Evolutionary conservation across 768 basidiomycete species (phyloP), one percentile per base, ranked within the genome.

Genomic region (Serendipita sp.): DNA sequence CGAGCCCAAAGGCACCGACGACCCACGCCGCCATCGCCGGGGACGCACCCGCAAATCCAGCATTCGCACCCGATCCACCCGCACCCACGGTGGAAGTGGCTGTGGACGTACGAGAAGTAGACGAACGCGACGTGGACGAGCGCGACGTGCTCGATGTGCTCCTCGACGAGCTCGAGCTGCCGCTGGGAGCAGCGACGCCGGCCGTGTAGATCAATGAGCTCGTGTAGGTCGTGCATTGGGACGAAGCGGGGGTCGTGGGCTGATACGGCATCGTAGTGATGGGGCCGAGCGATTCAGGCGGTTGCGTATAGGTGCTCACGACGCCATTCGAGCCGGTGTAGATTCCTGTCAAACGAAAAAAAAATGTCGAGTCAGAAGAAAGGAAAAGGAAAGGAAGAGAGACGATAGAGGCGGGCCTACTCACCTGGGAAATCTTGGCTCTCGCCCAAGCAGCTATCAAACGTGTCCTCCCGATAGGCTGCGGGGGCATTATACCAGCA

Each of bases 401-500:
- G 42, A 67, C 22, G 64, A n/a, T n/a, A n/a, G n/a, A n/a, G n/a
- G n/a, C n/a, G n/a, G n/a, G n/a, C n/a, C n/a, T n/a, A n/a, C n/a
- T n/a, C 48, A 30, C 66, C 87, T 5, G 82, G 81, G 60, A 76
- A 76, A 14, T 77, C 75, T 75, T 83, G 82, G 69, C 80, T 74
- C 17, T 88, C 85, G 20, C 82, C 81, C 5, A 79, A 69, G 74
- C 89, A 91, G 4, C 76, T 72, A 63, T 82, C 81, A 73, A 87
- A 90, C 0, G 75, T 74, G 31, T 78, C 79, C 45, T 82, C 74
- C 56, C 77, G 70, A 41, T 85, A 84, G 31, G 75, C 72, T 70
- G 79, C 82, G 17, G 88, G 88, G n/a, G 80, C 83, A 70, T 89
- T 90, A 76, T 82, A 89, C 2, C 65, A 68, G 67, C 85, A 84